These are phyloP conservation scores for Fusarium continuum DNA, from an alignment of 2,329 filamentous ascomycete genomes.

Conservation along the genomic window DNA sequence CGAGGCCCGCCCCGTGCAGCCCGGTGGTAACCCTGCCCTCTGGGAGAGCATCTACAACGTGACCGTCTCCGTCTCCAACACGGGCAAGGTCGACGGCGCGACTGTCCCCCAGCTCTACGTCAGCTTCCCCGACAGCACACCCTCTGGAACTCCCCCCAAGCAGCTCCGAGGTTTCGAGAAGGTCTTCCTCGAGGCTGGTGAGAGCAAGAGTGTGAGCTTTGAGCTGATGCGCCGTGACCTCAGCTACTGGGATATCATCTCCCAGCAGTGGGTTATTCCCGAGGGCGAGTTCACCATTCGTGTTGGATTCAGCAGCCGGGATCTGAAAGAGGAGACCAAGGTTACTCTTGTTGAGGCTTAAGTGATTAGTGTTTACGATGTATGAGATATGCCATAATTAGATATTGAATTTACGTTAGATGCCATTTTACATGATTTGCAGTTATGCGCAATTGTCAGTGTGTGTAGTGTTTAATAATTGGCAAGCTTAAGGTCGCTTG, in stretches of 20 bases:
- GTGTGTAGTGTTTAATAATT: not conserved
- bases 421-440: not conserved
- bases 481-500: too few species aligned
- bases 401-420: conserved; percentile 3
- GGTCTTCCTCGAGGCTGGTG: conserved; percentile 52
- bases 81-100: conserved; percentile 57
- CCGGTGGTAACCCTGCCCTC: conserved; percentile 66
- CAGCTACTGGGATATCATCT: conserved; percentile 58
- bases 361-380: conserved; percentile 24
- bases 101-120: conserved; percentile 66
- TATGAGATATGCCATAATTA: conserved; percentile 25
- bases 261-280: conserved; percentile 53
- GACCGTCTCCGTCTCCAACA: conserved; percentile 60
- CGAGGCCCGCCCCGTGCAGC: conserved; percentile 46
- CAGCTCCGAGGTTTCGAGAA: conserved; percentile 64
- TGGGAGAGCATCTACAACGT: conserved; percentile 62
- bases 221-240: conserved; percentile 58
- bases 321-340: conserved; percentile 38
- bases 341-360: conserved; percentile 35
- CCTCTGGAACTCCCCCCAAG: conserved; percentile 56
- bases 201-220: conserved; percentile 54
- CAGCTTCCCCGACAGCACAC: conserved; percentile 50
- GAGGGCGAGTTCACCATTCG: conserved; percentile 40
- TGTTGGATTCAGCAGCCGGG: conserved; percentile 43
- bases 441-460: not conserved